Conservation (phyloP, 2,329 filamentous ascomycete genomes). For the Fusarium tjaetaba region DNA sequence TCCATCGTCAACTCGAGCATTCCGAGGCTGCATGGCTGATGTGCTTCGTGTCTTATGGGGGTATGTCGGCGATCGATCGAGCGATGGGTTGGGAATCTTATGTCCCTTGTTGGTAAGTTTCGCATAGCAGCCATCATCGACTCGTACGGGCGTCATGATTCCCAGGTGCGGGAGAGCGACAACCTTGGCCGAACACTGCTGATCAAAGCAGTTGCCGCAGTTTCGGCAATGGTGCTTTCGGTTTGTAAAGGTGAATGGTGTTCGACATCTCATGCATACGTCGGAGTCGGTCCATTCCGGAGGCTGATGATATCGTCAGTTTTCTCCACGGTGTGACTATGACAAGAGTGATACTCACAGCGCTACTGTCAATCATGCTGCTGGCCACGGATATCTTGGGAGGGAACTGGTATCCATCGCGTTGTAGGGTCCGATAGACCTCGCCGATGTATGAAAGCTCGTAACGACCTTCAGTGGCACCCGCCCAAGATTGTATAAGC, state of each 20-base stretch:
- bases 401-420: conserved; percentile 89
- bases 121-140: conserved; percentile 94
- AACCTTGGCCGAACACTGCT: conserved; percentile 90
- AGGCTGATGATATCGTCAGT: conserved; percentile 63
- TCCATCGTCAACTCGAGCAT: conserved; percentile 85
- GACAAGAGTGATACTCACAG: conserved; percentile 68
- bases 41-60: conserved; percentile 73
- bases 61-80: conserved; percentile 59
- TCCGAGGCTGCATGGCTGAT: conserved; percentile 85
- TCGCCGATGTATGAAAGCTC: conserved; percentile 89
- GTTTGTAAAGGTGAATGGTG: conserved; percentile 96
- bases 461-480: conserved; percentile 84
- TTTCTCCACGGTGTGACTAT: not conserved
- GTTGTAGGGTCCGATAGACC: conserved; percentile 83
- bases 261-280: conserved; percentile 97
- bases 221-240: conserved; percentile 98
- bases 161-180: conserved; percentile 91
- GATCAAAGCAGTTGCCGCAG: conserved; percentile 97
- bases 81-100: conserved; percentile 54
- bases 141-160: conserved; percentile 88
- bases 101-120: conserved; percentile 80
- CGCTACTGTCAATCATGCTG: conserved; percentile 97
- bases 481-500: conserved; percentile 92
- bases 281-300: conserved; percentile 98
- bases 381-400: conserved; percentile 88